Evolutionary conservation across 2,329 filamentous ascomycete genomes (phyloP).

Genomic region (Pezizomycotina sp.): DNA sequence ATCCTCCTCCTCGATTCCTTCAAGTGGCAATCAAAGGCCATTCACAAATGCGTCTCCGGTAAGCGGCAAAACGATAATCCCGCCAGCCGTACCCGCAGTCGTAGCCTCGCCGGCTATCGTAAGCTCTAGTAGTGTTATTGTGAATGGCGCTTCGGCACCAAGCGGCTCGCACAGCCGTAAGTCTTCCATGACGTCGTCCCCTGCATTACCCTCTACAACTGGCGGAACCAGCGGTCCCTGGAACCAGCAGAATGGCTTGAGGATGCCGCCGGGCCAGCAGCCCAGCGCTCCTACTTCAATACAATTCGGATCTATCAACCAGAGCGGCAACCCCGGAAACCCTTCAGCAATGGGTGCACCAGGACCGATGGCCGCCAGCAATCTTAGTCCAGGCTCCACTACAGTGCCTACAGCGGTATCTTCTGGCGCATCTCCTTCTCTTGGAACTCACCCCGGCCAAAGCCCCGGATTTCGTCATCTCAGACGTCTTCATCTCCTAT

Average conservation of each 20-base stretch:
- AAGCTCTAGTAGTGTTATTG: constrained; percentile 43
- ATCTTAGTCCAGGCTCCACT: constrained; percentile 38
- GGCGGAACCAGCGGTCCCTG: constrained; percentile 58
- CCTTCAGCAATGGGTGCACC: constrained; percentile 49
- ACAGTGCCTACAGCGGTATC: constrained; percentile 36
- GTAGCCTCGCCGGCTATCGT: constrained; percentile 43
- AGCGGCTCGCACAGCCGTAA: constrained; percentile 60
- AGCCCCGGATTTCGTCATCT: constrained; percentile 64
- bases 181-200: constrained; percentile 64
- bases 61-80: constrained; percentile 65
- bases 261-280: constrained; percentile 56
- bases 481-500: constrained; percentile 84
- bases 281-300: constrained; percentile 44
- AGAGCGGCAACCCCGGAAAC: constrained; percentile 43
- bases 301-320: constrained; percentile 65
- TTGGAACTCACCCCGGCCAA: constrained; percentile 41
- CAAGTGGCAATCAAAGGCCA: constrained; percentile 36
- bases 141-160: constrained; percentile 45
- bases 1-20: constrained; percentile 34
- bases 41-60: constrained; percentile 56
- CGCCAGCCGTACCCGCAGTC: constrained; percentile 47
- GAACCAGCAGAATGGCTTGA: constrained; percentile 27
- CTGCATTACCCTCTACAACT: neutral
- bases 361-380: constrained; percentile 40
- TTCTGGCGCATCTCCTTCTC: constrained; percentile 30